Evolutionary conservation across 106 monocot genomes (phyloP).

Genomic region (Dactylorhiza incarnata): DNA sequence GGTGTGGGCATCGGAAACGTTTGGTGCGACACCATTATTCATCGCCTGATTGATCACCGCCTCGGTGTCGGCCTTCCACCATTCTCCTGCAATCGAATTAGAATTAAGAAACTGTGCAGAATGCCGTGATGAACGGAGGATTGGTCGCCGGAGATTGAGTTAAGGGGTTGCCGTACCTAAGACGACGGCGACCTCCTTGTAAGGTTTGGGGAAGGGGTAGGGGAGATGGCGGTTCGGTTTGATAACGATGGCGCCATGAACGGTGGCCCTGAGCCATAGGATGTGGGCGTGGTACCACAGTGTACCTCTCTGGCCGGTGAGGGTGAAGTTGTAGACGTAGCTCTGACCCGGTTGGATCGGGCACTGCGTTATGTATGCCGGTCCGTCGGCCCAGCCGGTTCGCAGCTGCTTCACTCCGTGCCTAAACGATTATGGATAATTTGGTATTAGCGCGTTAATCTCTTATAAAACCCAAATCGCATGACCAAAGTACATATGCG

Average conservation of each 20-base stretch:
- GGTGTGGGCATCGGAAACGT: constrained; percentile 34
- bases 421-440: not conserved
- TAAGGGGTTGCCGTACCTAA: constrained; percentile 14
- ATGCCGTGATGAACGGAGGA: not conserved
- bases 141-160: not conserved
- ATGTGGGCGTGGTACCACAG: constrained; percentile 59
- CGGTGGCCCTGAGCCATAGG: constrained; percentile 45
- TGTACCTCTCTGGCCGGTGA: constrained; percentile 53
- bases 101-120: not conserved
- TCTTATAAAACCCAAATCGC: too few species aligned
- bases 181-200: constrained; percentile 28
- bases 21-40: constrained; percentile 22
- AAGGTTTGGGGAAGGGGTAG: constrained; percentile 49
- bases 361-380: constrained; percentile 69
- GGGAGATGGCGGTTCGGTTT: constrained; percentile 44
- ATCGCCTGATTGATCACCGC: constrained; percentile 31
- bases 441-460: too few species aligned
- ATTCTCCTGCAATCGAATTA: constrained; percentile 25
- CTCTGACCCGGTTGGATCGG: constrained; percentile 38
- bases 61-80: constrained; percentile 44
- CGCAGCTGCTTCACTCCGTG: constrained; percentile 15
- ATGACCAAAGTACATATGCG: too few species aligned
- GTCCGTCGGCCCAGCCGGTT: constrained; percentile 59
- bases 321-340: constrained; percentile 58
- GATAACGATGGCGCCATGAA: constrained; percentile 58